Evolutionary conservation across 169 alveolate genomes (phyloP).

Genomic region (Plasmodium malariae): DNA sequence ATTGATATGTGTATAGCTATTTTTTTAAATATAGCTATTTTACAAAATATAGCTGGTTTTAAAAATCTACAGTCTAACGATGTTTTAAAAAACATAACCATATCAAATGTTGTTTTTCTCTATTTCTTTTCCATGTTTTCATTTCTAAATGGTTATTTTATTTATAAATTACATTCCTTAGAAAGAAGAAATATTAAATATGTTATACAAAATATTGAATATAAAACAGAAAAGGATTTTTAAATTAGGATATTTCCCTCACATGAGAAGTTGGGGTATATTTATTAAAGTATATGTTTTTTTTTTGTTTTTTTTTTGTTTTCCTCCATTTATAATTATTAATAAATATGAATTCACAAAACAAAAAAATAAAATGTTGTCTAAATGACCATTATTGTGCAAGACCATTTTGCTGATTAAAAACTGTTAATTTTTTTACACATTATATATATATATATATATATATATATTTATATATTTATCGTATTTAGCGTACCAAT

Average conservation of each 20-base stretch:
- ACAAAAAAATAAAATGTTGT: constrained; percentile 12
- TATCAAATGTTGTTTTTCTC: constrained; percentile 65
- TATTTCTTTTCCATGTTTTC: constrained; percentile 59
- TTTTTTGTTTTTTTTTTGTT: neutral
- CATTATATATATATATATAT: no score
- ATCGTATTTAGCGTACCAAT: no score
- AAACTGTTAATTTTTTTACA: no score
- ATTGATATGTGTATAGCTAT: constrained; percentile 64
- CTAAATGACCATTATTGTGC: neutral
- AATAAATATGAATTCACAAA: neutral
- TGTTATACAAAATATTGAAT: constrained; percentile 64
- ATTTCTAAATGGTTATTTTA: constrained; percentile 57
- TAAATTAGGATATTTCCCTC: neutral
- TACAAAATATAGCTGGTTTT: constrained; percentile 58
- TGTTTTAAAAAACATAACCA: constrained; percentile 66
- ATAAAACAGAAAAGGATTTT: constrained; percentile 26
- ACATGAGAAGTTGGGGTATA: neutral
- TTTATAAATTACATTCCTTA: constrained; percentile 55
- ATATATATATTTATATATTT: no score
- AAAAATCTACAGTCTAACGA: constrained; percentile 47
- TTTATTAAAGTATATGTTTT: neutral
- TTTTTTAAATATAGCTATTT: constrained; percentile 65
- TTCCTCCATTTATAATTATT: neutral
- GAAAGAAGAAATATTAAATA: constrained; percentile 64
- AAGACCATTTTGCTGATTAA: neutral